Evolutionary conservation across 179 eudicot species (phyloP).

Genomic region (Heliamphora pulchella): DNA sequence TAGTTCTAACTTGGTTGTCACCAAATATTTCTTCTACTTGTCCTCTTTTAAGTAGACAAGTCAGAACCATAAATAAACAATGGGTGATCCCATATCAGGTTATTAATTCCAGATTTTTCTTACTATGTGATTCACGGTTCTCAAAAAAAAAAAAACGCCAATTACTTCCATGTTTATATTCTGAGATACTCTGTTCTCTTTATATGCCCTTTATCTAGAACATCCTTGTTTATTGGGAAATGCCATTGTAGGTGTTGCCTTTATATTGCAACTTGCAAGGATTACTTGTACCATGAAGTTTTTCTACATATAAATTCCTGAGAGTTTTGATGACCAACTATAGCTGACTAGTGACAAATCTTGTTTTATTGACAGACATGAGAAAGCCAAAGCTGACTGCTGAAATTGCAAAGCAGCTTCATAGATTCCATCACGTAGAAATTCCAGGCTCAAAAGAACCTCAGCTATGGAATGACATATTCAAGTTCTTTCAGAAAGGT

Average conservation of each 20-base stretch:
- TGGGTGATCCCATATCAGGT: neutral
- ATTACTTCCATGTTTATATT: neutral
- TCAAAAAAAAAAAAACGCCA: neutral
- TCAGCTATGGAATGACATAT: constrained; percentile 77
- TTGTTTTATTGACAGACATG: constrained; percentile 51
- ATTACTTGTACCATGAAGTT: too few species aligned
- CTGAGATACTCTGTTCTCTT: neutral
- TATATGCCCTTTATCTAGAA: neutral
- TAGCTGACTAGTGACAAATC: constrained; percentile 10
- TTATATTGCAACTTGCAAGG: neutral
- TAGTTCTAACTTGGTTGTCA: neutral
- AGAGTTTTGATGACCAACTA: neutral
- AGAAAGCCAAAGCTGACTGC: constrained; percentile 64
- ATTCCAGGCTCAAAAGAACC: constrained; percentile 89
- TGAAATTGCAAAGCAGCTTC: constrained; percentile 86
- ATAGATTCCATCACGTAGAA: constrained; percentile 68
- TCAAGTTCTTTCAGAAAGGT: constrained; percentile 73
- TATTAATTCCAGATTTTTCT: neutral
- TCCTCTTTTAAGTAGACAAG: neutral
- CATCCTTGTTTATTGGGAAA: neutral
- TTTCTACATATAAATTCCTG: neutral
- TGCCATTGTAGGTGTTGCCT: constrained; percentile 8
- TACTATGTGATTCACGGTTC: neutral
- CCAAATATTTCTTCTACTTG: neutral
- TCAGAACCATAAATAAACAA: neutral